A percentile compares a stretch with the other conserved stretches of the same genome.
phyloP scores from a whole-genome alignment of 2,329 filamentous ascomycete genomes.

The Didymella glomerata region DNA sequence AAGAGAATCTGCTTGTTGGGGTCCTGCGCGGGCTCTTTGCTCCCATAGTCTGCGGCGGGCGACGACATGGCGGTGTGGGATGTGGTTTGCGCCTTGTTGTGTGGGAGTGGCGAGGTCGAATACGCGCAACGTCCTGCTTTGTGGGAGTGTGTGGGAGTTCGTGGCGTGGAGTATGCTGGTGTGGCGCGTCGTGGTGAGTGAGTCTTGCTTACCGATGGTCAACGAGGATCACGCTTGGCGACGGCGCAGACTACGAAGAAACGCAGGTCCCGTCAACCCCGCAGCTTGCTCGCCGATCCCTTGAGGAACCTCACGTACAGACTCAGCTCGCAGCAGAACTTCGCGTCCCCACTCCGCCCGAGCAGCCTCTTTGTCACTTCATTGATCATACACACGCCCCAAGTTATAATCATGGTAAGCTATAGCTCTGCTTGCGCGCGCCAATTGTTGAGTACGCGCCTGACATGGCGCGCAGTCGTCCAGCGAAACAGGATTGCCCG shows the following conservation, averaged over 20 bases:
- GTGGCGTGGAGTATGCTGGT: not conserved
- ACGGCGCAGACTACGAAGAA: slow-evolving; percentile 2
- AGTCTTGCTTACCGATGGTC: slow-evolving; percentile 3
- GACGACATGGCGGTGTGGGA: slow-evolving; percentile 46
- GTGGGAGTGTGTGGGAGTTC: not conserved
- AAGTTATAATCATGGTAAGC: slow-evolving; percentile 41
- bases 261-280: slow-evolving; percentile 24
- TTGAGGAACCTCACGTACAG: slow-evolving; percentile 22
- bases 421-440: slow-evolving; percentile 7
- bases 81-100: not conserved
- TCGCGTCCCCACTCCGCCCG: slow-evolving; percentile 9
- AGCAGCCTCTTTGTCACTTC: not conserved
- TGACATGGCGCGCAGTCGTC: slow-evolving; percentile 42
- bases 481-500: slow-evolving; percentile 70
- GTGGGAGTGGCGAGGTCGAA: not conserved
- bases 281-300: slow-evolving; percentile 37
- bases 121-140: not conserved
- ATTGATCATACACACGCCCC: not conserved
- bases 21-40: slow-evolving; percentile 25
- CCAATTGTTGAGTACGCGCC: slow-evolving; percentile 20
- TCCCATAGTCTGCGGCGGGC: slow-evolving; percentile 38
- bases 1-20: slow-evolving; percentile 81
- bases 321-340: slow-evolving; percentile 12
- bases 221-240: slow-evolving; percentile 15
- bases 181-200: not conserved